phyloP scores from a whole-genome alignment of 2,329 filamentous ascomycete genomes.

The Xylaria sp. region DNA sequence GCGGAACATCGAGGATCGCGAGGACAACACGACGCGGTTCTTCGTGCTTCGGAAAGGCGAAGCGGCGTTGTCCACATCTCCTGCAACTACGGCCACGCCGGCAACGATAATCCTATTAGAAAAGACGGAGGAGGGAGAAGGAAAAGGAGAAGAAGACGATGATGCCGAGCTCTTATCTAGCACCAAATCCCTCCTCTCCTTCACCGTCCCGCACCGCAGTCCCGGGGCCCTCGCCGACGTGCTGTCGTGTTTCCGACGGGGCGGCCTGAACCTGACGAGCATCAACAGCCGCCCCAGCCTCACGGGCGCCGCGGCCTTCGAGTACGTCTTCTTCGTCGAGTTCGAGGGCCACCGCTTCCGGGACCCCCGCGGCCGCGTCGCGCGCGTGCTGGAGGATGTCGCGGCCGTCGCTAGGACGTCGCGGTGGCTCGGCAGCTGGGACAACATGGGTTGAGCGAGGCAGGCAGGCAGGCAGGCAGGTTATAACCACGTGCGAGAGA shows the following conservation, averaged over 20 bases:
- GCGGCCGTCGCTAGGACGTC: slow-evolving; percentile 66
- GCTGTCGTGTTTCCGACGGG: slow-evolving; percentile 78
- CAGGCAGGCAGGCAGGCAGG: not conserved
- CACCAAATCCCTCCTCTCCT: slow-evolving; percentile 81
- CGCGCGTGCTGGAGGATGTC: slow-evolving; percentile 68
- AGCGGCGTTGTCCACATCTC: not conserved
- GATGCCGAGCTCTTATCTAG: slow-evolving; percentile 34
- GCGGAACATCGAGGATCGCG: slow-evolving; percentile 74
- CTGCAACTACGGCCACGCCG: not conserved
- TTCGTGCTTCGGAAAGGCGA: slow-evolving; percentile 66
- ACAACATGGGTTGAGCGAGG: slow-evolving; percentile 40
- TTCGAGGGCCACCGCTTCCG: slow-evolving; percentile 72
- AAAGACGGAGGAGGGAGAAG: not conserved
- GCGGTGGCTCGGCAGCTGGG: slow-evolving; percentile 78
- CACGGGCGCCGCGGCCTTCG: slow-evolving; percentile 62
- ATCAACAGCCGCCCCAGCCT: slow-evolving; percentile 88
- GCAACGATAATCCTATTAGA: not conserved
- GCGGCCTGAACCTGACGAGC: slow-evolving; percentile 84
- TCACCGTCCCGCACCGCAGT: slow-evolving; percentile 79
- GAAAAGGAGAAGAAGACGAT: slow-evolving; percentile 14
- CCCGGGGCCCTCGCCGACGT: slow-evolving; percentile 87
- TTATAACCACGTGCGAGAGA: no score
- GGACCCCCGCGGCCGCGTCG: slow-evolving; percentile 67
- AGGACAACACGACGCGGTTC: slow-evolving; percentile 83
- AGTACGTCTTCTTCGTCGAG: slow-evolving; percentile 96